Evolutionary conservation across 441 rosid genomes (phyloP), one percentile per base, ranked within the genome.

Genomic region (Brassica balearica): DNA sequence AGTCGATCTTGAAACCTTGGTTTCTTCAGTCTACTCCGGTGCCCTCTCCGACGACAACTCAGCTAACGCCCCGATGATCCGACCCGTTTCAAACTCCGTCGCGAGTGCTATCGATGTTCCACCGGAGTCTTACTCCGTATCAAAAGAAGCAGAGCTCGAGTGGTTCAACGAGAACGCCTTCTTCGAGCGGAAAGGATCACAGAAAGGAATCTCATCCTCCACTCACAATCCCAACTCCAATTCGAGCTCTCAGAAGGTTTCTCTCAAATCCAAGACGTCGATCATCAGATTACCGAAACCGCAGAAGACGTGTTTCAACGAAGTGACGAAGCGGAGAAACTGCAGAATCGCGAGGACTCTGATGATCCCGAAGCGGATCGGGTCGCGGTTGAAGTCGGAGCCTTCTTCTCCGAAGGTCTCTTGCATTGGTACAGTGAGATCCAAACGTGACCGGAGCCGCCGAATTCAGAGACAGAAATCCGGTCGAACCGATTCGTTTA

Each of bases 371-470:
- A 93, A 89, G 80, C 83, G 96, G 29, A 51, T 86, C 59, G 90
- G 88, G 25, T 90, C 97, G 5, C 51, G 46, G 3, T 65, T 82
- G n/a, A 94, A 95, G 84, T 77, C 93, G 36, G 90, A 84, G 72
- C 75, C 85, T 20, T 69, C 93, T 2, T 93, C 99, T 9, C 98
- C 99, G 0, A 95, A 95, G 82, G 99, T 95, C 15, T 93, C 99
- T 15, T 95, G 99, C 70, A 95, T 93, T 79, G 99, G 99, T 43
- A 84, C 95, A 58, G 98, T 93, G 34, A 85, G 94, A 85, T 92
- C 99, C 29, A 93, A 83, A 88, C 87, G 85, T 8, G 96, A 92
- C 60, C 91, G 91, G 53, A 88, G 83, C 74, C 89, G 92, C 1
- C 84, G 89, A 29, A 51, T 84, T 51, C 82, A 78, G 59, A 82